Base-by-base conservation (phyloP, 1,284 basidiomycete genomes). In the Ceratobasidium theobromae region DNA sequence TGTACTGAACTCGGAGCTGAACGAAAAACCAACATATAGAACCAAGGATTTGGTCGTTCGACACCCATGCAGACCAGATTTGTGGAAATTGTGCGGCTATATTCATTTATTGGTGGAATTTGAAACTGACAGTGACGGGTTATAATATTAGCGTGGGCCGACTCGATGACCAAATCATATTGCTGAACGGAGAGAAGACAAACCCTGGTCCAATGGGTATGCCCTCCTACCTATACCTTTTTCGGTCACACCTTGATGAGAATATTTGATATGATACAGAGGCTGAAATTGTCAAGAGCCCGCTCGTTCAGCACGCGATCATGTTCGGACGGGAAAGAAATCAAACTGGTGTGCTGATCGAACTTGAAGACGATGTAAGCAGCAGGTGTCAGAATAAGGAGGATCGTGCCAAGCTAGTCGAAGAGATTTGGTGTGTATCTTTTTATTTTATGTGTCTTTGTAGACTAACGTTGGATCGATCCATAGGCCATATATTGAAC, bases 251-350 rank as follows among this genome's bases (percentile, higher is more conserved):
- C 80, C 25, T 81, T 41, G 69, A 82, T 27, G 38, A 8, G 65
- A 52, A 8, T 4, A 30, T 40, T 38, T 25, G 18, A 6, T 16
- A 16, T 27, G 18, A 33, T 11, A 2, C 54, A 70, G 70, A 71
- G 53, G 40, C 23, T 28, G 68, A 69, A 18, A 69, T 80, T 30
- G 74, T 73, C 43, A 73, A 74, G 43, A 72, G 79, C 68, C 72
- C 78, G 3, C 65, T 72, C 46, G 71, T 82, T n/a, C 66, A 70
- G 21, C 49, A 70, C 53, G 72, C 73, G 4, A 66, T 80, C 33
- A 75, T 79, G 73, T 75, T 82, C 67, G 81, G 80, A 0, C 71
- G 78, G 0, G 78, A 79, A 4, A 72, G 75, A 16, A 77, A 79
- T 69, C 77, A 79, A 53, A 75, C 74, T 16, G 81, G 80, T 1